Evolutionary conservation across 129 eudicot species (phyloP).

Genomic region (Flaveria robusta): DNA sequence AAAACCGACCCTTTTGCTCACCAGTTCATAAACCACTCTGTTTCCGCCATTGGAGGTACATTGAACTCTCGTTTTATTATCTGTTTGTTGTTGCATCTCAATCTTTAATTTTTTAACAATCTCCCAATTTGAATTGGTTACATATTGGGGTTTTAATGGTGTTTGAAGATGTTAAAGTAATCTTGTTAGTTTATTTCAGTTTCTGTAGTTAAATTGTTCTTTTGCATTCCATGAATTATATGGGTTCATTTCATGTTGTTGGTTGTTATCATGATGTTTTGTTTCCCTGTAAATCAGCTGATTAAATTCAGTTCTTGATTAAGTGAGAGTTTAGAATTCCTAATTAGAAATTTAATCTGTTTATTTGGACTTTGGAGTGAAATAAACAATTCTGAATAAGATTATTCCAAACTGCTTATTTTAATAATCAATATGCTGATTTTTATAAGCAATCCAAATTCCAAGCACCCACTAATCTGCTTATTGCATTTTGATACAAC

Average conservation of each 20-base stretch:
- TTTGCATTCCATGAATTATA: neutral
- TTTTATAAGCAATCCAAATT: neutral
- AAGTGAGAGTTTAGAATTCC: neutral
- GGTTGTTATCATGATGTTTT: neutral
- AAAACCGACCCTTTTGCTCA: conserved; percentile 43
- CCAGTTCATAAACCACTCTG: conserved; percentile 33
- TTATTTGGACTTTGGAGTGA: neutral
- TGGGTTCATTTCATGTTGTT: neutral
- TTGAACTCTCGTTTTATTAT: neutral
- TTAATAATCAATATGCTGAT: neutral
- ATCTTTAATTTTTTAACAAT: neutral
- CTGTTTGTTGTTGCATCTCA: neutral
- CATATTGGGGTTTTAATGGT: neutral
- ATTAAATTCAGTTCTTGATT: conserved; percentile 8
- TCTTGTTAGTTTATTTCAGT: neutral
- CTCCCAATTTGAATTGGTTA: neutral
- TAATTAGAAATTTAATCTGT: no score
- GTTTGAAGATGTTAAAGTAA: neutral
- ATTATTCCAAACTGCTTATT: neutral
- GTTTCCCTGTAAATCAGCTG: neutral
- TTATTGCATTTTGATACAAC: neutral
- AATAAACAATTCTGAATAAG: neutral
- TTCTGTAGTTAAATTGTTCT: neutral
- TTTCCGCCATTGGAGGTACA: conserved; percentile 47
- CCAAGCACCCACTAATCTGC: neutral